Evolutionary conservation across 2,329 filamentous ascomycete species (phyloP).

Genomic region (Verticillium dahliae): DNA sequence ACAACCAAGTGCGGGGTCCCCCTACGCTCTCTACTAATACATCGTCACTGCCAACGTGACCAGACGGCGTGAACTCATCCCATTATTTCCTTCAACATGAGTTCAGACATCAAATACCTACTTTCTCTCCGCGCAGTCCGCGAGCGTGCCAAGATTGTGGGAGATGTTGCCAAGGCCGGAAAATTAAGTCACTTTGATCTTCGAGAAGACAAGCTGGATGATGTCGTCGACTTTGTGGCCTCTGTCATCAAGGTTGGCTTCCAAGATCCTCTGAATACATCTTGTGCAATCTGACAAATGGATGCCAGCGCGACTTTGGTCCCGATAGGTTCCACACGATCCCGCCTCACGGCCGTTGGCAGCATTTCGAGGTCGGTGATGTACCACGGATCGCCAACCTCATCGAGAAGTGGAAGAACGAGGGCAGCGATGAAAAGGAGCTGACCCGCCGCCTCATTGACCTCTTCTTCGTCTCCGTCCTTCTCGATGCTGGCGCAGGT

Average conservation of each 20-base stretch:
- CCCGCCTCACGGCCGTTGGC: conserved; percentile 53
- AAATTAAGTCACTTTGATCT: conserved; percentile 35
- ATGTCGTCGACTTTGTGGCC: conserved; percentile 34
- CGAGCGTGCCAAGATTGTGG: conserved; percentile 24
- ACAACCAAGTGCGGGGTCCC: not conserved
- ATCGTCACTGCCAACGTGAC: not conserved
- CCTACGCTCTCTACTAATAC: not conserved
- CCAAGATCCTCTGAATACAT: not conserved
- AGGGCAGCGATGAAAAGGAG: conserved; percentile 34
- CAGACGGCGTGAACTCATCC: not conserved
- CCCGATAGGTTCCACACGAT: conserved; percentile 38
- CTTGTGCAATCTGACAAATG: not conserved
- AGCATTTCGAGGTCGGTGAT: conserved; percentile 55
- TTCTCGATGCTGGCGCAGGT: conserved; percentile 49
- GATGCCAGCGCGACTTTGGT: conserved; percentile 39
- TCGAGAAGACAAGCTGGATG: conserved; percentile 26
- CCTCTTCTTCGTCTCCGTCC: conserved; percentile 54
- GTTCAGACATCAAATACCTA: conserved; percentile 22
- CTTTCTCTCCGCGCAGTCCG: conserved; percentile 28
- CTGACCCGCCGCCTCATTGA: conserved; percentile 49
- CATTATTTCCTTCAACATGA: not conserved
- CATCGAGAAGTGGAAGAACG: conserved; percentile 35
- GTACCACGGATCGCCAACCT: conserved; percentile 40
- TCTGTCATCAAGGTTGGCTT: conserved; percentile 33
- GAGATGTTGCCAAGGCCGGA: conserved; percentile 27